Evolutionary conservation across 2,329 filamentous ascomycete genomes (phyloP), one percentile per base, ranked within the genome.

Genomic region (Bretziella fagacearum): DNA sequence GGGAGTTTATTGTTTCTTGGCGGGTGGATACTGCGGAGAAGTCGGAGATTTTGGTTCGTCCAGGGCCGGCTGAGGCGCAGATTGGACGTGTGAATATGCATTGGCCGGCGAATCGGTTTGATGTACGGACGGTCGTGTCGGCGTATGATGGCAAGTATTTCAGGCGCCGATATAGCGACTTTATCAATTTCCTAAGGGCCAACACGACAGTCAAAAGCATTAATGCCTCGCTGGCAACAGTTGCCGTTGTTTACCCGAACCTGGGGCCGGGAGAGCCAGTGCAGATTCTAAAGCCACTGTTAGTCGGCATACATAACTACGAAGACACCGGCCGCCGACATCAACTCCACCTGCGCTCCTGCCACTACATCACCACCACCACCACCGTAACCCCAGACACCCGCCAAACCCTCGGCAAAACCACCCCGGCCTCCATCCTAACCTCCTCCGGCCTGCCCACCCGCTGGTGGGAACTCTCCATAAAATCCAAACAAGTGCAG

Each of bases 41-140:
- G 18, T 20, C 35, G 15, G 30, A 33, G 4, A 37, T 33, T 22
- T 26, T 18, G 2, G 13, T 48, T 11, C 29, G 32, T 13, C 43
- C 43, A 37, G 46, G 17, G 11, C 40, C 40, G 8, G 32, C 46
- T 3, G 40, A 42, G 15, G 40, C 46, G 5, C 30, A 48, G 20
- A 20, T 44, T n/a, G 32, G 46, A 2, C 46, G 46, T 7, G n/a
- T 48, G 15, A 48, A 48, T 15, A 27, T 44, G 13, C 46, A 48
- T 22, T 48, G 46, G 17, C 23, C 26, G 6, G 25, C 35, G 13
- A 39, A 35, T 25, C 13, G 32, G n/a, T 44, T 29, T 22, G 46
- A 48, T 22, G 29, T 44, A 3, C 41, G 46, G 17, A 27, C 43
- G n/a, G 32, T 33, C 2, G 33, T 48, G 4, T 37, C 40, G 2